Percentiles rank a stretch among this genome's conserved stretches.
phyloP scores from a whole-genome alignment of 2,329 filamentous ascomycete genomes.

The Fusarium scirpi region DNA sequence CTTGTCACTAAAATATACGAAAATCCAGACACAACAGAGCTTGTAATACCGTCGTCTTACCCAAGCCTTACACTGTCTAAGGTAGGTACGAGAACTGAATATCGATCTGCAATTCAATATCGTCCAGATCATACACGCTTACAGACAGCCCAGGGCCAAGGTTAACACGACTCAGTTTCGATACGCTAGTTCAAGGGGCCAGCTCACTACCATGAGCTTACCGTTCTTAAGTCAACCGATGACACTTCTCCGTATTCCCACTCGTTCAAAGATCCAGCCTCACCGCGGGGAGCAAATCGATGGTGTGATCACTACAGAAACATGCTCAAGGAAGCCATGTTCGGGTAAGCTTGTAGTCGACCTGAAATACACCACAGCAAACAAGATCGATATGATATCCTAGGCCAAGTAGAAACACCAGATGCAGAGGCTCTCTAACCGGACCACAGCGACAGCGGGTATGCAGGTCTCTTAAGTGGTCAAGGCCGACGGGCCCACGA shows the following conservation, averaged over 20 bases:
- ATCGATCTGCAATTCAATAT: neutral
- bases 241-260: neutral
- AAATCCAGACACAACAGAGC: neutral
- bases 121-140: neutral
- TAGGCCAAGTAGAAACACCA: constrained; percentile 15
- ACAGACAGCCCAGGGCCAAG: neutral
- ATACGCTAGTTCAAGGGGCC: constrained; percentile 21
- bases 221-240: neutral
- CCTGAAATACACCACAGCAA: constrained; percentile 4
- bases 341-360: neutral
- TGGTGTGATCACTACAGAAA: constrained; percentile 11
- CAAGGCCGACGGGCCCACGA: constrained; percentile 39
- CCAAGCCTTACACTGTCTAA: neutral
- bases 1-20: neutral
- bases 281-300: neutral
- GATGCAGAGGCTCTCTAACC: constrained; percentile 34
- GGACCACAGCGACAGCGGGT: constrained; percentile 41
- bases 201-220: constrained; percentile 9
- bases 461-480: constrained; percentile 48
- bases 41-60: neutral
- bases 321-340: constrained; percentile 10
- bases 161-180: constrained; percentile 24
- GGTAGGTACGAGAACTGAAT: neutral
- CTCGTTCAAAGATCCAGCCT: constrained; percentile 14
- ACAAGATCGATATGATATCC: constrained; percentile 14